phyloP scores from a whole-genome alignment of 176 grass and related monocot species.

The Triticum aestivum region DNA sequence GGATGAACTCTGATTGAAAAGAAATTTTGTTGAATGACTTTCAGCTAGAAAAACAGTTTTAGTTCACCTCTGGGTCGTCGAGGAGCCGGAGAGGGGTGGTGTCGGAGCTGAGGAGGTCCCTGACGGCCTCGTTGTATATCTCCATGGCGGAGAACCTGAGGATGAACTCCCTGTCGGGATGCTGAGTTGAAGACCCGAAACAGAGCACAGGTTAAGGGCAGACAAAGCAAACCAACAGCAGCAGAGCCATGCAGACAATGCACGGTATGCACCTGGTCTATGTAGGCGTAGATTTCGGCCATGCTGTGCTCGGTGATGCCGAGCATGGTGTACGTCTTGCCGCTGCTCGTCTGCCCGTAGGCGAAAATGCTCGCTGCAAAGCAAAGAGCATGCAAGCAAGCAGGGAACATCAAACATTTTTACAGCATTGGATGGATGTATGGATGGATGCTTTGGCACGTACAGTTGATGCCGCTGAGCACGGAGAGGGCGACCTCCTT shows the following conservation, averaged over 20 bases:
- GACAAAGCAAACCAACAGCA: neutral
- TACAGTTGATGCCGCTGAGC: constrained; percentile 87
- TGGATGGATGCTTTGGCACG: neutral
- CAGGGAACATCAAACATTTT: neutral
- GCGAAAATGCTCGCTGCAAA: constrained; percentile 83
- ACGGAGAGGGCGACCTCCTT: constrained; percentile 80
- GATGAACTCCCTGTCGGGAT: constrained; percentile 72
- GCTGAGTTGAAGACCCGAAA: constrained; percentile 33
- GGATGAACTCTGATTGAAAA: neutral
- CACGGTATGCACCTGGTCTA: constrained; percentile 41
- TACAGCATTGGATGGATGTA: neutral
- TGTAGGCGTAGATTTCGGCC: constrained; percentile 80
- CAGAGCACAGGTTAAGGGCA: neutral
- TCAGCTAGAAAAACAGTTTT: neutral
- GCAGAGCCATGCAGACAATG: neutral
- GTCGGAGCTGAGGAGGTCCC: constrained; percentile 71
- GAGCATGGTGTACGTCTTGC: constrained; percentile 97
- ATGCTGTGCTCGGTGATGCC: constrained; percentile 74
- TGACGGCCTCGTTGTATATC: constrained; percentile 96
- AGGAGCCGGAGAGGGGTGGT: constrained; percentile 65
- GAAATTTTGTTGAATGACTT: neutral
- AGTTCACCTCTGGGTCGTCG: constrained; percentile 83
- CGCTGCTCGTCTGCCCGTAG: constrained; percentile 95
- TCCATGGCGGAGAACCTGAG: constrained; percentile 90
- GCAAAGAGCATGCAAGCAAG: neutral